phyloP scores from a whole-genome alignment of 768 basidiomycete species.

The Gloeophyllum trabeum region DNA sequence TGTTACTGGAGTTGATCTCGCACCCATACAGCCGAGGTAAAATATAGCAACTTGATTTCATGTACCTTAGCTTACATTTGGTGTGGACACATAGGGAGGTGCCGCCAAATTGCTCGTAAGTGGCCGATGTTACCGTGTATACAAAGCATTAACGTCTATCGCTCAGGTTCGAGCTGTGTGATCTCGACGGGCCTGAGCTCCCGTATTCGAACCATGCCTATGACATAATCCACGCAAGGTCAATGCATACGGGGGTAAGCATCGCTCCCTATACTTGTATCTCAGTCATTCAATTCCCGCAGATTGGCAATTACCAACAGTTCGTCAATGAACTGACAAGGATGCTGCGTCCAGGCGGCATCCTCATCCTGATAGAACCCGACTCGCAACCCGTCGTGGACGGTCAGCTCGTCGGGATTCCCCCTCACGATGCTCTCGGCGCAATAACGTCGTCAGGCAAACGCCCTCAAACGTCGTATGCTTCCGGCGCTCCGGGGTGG shows the following conservation, averaged over 20 bases:
- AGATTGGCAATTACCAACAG: constrained; percentile 54
- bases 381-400: constrained; percentile 41
- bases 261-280: constrained; percentile 1
- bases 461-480: constrained; percentile 8
- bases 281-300: constrained; percentile 3
- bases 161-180: constrained; percentile 58
- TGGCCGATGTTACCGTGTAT: constrained; percentile 6
- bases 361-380: constrained; percentile 56
- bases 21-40: constrained; percentile 63
- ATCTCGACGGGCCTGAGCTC: constrained; percentile 46
- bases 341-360: constrained; percentile 58
- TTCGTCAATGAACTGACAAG: constrained; percentile 53
- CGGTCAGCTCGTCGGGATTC: constrained; percentile 24
- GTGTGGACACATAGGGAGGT: constrained; percentile 33
- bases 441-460: constrained; percentile 1
- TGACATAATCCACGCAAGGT: constrained; percentile 61
- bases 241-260: constrained; percentile 54
- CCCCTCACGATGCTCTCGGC: constrained; percentile 3
- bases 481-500: constrained; percentile 44
- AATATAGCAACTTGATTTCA: constrained; percentile 1
- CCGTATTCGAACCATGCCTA: constrained; percentile 57
- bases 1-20: constrained; percentile 61
- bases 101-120: constrained; percentile 67
- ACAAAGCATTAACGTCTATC: not conserved
- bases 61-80: constrained; percentile 9